Evolutionary conservation across 1,284 basidiomycete genomes (phyloP).

Genomic region (Salmacisia buchloeana): DNA sequence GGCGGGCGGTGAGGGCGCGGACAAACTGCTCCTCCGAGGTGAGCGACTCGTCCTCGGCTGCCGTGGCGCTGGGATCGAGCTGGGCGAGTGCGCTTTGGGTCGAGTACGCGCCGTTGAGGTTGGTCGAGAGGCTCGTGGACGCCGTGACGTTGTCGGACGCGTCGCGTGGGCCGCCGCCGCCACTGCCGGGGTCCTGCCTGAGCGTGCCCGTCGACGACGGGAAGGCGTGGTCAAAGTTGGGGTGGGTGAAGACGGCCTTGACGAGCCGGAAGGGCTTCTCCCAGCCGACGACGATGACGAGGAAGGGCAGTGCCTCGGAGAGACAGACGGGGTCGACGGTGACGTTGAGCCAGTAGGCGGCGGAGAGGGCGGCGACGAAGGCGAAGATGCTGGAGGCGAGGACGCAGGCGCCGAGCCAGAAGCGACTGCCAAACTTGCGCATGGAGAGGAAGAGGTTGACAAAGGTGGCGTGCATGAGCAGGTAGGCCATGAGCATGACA

Average conservation of each 20-base stretch:
- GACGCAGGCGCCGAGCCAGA: conserved; percentile 61
- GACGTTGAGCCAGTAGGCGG: conserved; percentile 75
- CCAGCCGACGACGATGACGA: conserved; percentile 95
- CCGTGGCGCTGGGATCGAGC: conserved; percentile 19
- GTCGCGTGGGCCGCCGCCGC: not conserved
- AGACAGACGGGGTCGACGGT: conserved; percentile 86
- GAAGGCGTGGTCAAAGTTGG: conserved; percentile 59
- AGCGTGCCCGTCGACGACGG: conserved; percentile 16
- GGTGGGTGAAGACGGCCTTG: conserved; percentile 80
- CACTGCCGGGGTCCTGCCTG: conserved; percentile 16
- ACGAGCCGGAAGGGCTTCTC: conserved; percentile 93
- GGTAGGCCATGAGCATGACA: conserved; percentile 87
- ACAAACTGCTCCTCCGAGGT: conserved; percentile 41
- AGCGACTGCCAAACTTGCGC: conserved; percentile 46
- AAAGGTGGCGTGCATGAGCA: conserved; percentile 94
- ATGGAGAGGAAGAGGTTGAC: conserved; percentile 59
- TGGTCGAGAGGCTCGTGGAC: conserved; percentile 18
- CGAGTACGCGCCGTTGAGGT: conserved; percentile 15
- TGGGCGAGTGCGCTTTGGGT: conserved; percentile 20
- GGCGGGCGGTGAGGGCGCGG: conserved; percentile 49
- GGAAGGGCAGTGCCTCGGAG: conserved; percentile 91
- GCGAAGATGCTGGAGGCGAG: conserved; percentile 79
- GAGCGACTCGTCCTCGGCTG: conserved; percentile 20
- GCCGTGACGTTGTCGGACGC: not conserved
- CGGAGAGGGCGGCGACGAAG: conserved; percentile 77